These are phyloP conservation scores for Stephania cephalantha DNA, from an alignment of 164 flowering plant species.

Conservation along the genomic window DNA sequence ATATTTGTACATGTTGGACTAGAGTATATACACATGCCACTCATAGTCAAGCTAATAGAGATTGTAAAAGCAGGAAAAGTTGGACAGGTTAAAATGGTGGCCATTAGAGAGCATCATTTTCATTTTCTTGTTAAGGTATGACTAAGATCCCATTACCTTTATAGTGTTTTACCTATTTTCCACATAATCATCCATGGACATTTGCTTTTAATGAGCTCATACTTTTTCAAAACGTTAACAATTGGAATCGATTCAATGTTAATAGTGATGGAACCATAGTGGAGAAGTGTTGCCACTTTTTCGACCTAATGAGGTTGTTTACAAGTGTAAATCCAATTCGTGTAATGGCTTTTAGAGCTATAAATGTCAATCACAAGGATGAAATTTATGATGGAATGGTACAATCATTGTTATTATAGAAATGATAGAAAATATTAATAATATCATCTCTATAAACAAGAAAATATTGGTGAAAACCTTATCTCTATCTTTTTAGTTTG, in stretches of 20 bases:
- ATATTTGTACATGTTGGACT: conserved; percentile 88
- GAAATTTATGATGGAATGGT: conserved; percentile 95
- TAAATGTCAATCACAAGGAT: conserved; percentile 94
- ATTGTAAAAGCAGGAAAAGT: conserved; percentile 62
- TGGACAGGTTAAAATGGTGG: conserved; percentile 85
- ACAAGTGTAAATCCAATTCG: conserved; percentile 82
- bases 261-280: conserved; percentile 93
- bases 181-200: neutral
- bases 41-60: conserved; percentile 77
- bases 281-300: conserved; percentile 99
- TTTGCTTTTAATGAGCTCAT: conserved; percentile 1
- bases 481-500: too few species aligned
- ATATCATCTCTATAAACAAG: too few species aligned
- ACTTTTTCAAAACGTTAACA: conserved; percentile 50
- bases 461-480: neutral
- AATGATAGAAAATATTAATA: neutral
- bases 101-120: conserved; percentile 87
- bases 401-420: neutral
- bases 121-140: conserved; percentile 89
- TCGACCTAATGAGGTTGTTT: conserved; percentile 91
- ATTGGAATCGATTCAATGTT: conserved; percentile 91
- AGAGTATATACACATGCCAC: conserved; percentile 98
- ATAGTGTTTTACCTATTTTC: neutral
- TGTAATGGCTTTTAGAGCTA: conserved; percentile 94
- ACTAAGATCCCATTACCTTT: conserved; percentile 3